Base-by-base conservation (phyloP, 2,329 filamentous ascomycete genomes). In the Alternaria incomplexa region DNA sequence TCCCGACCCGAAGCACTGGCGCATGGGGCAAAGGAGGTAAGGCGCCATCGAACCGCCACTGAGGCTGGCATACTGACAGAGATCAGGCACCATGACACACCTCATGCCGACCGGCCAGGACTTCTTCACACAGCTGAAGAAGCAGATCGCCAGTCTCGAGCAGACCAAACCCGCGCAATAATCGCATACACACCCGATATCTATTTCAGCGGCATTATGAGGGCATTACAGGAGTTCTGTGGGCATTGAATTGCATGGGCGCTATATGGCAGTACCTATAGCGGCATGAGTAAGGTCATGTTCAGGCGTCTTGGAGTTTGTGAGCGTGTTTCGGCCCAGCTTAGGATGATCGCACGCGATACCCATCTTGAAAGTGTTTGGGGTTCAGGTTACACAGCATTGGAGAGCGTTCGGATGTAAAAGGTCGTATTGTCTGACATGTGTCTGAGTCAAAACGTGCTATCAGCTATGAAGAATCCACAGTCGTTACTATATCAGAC, bases 71-170 rank as follows among this genome's bases (percentile, higher is more conserved):
- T 51, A 58, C 54, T 74, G 63, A 76, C 68, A 51, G 25, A 15
- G 30, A 51, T 36, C 68, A 80, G 77, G 77, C 54, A 77, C 73
- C 60, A 78, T 77, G 72, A 68, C 75, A 30, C 76, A 81, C 63
- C 70, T 78, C n/a, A 82, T 83, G 81, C 81, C 81, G 15, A 81
- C 76, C 36, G 79, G 80, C 28, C 80, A 83, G 65, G 77, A 81
- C 63, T 84, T 84, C 73, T 82, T 82, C 70, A 77, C 75, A 20
- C 79, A 82, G 61, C 76, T 84, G 51, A 80, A 80, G 67, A 83
- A 83, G 79, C 81, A 83, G 72, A 71, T 83, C 23, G 75, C 73
- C 10, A 74, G 68, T 30, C 69, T 83, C 53, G 80, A 83, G 63
- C 77, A 80, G 60, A 69, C 55, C 66, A 81, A 80, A 66, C 66